Conservation (phyloP, 163 green algal species). For the Coccomyxa subellipsoidea region DNA sequence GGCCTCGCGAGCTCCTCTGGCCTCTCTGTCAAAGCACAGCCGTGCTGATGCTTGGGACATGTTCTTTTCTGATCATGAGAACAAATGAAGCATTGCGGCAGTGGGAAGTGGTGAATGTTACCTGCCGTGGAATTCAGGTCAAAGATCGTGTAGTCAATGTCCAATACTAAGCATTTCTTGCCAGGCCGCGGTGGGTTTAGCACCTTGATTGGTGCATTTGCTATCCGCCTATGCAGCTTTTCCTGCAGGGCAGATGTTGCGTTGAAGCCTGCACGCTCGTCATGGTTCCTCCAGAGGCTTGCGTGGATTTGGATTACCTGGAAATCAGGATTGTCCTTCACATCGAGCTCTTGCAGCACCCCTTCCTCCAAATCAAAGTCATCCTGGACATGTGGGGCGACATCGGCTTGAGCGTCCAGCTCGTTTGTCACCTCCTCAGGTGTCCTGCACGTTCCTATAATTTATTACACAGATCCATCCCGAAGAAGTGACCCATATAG, state of each 20-base stretch:
- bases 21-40: conserved; percentile 65
- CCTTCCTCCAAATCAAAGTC: conserved; percentile 74
- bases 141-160: conserved; percentile 97
- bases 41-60: neutral
- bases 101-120: neutral
- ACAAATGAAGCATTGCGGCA: too few species aligned
- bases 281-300: too few species aligned
- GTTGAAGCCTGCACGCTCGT: too few species aligned
- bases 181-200: conserved; percentile 67
- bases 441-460: too few species aligned
- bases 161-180: conserved; percentile 84
- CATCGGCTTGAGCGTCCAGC: conserved; percentile 46
- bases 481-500: too few species aligned
- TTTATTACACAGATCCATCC: too few species aligned
- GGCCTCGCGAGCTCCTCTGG: conserved; percentile 81
- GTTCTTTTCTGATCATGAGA: too few species aligned
- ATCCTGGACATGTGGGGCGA: conserved; percentile 79
- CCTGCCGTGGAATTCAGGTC: conserved; percentile 56
- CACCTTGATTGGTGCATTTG: conserved; percentile 69
- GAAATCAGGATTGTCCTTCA: conserved; percentile 57
- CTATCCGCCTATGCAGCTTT: conserved; percentile 76
- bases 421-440: conserved; percentile 63
- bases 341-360: conserved; percentile 32
- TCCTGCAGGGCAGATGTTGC: conserved; percentile 32
- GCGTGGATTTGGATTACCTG: conserved; percentile 47